Conservation (phyloP, 768 basidiomycete genomes). For the Amanita molliuscula region DNA sequence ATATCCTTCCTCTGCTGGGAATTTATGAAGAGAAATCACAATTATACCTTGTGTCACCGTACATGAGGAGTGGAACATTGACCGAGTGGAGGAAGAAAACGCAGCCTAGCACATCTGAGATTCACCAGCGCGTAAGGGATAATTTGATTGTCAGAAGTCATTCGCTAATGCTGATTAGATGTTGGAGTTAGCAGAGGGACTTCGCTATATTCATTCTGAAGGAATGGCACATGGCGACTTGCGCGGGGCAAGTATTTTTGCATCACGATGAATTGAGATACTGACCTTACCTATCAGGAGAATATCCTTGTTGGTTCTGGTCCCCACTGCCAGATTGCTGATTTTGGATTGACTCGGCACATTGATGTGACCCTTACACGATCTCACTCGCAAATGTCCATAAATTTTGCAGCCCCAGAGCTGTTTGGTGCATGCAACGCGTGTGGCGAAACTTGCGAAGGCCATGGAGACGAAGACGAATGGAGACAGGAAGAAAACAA, state of each 20-base stretch:
- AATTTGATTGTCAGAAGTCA: too few species aligned
- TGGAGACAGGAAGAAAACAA: not conserved
- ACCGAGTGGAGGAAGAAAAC: not conserved
- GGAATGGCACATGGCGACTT: slow-evolving; percentile 1
- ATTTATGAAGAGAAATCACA: not conserved
- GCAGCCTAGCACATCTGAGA: not conserved
- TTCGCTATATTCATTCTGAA: slow-evolving; percentile 3
- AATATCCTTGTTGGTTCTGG: not conserved
- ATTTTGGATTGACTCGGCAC: slow-evolving; percentile 2
- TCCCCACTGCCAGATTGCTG: not conserved
- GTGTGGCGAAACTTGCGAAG: not conserved
- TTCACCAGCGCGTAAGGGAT: not conserved
- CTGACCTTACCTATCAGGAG: not conserved
- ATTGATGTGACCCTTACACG: not conserved
- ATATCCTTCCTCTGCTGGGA: not conserved
- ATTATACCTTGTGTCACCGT: not conserved
- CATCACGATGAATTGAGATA: not conserved
- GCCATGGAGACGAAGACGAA: not conserved
- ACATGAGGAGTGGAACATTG: slow-evolving; percentile 2
- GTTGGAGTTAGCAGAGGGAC: not conserved
- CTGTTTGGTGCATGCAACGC: not conserved
- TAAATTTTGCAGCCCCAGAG: slow-evolving; percentile 2
- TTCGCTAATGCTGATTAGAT: not conserved
- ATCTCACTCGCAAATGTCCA: not conserved
- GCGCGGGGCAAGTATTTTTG: not conserved